phyloP scores from a whole-genome alignment of 495 filamentous ascomycete genomes.

The Aspergillus ellipticus region DNA sequence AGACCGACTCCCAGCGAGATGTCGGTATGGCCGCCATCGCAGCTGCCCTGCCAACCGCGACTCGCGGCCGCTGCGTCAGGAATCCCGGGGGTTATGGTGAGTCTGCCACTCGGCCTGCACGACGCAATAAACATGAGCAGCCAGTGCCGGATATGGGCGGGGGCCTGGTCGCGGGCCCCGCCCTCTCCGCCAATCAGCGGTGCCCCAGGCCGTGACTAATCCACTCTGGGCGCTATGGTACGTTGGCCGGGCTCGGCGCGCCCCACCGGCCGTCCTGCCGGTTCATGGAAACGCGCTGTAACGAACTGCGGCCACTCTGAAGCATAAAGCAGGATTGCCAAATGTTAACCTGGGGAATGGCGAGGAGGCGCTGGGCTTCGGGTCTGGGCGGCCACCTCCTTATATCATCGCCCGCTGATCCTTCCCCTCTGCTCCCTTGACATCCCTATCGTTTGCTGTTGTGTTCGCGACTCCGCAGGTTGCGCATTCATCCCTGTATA shows the following conservation, averaged over 20 bases:
- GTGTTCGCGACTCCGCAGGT: not conserved
- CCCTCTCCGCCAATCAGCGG: not conserved
- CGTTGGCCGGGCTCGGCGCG: not conserved
- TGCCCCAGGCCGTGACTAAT: not conserved
- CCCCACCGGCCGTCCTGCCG: not conserved
- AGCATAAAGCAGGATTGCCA: not conserved
- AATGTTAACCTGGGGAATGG: not conserved
- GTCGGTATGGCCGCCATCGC: not conserved
- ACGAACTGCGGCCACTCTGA: not conserved
- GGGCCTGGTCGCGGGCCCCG: not conserved
- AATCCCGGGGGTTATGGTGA: not conserved
- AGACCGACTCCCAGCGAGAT: no score
- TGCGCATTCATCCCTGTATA: not conserved
- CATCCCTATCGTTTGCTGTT: not conserved
- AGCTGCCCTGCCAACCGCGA: not conserved
- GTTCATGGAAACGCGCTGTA: not conserved
- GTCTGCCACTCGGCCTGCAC: not conserved
- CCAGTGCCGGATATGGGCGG: not conserved
- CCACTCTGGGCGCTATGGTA: not conserved
- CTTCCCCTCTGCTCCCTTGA: not conserved
- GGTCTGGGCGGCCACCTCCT: not conserved
- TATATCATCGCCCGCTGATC: not conserved
- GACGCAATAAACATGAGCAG: not conserved
- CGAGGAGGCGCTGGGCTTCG: not conserved
- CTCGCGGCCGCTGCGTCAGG: not conserved